A percentile compares a stretch with the other conserved stretches of the same genome.
phyloP scores from a whole-genome alignment of 2,329 filamentous ascomycete genomes.

The Fusarium sororula region DNA sequence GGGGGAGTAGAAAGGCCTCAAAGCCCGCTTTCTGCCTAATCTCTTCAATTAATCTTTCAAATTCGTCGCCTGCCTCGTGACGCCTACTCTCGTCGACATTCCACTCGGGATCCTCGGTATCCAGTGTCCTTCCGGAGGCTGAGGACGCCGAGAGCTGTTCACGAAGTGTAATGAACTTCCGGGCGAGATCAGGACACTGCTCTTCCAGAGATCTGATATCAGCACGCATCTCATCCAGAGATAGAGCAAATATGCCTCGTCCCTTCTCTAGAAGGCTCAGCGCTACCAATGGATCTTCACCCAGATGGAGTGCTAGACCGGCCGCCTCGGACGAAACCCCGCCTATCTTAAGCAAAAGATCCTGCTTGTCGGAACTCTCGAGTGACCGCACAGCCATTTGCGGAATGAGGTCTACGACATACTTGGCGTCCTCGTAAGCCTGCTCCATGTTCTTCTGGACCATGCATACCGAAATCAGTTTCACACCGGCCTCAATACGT shows the following conservation, averaged over 20 bases:
- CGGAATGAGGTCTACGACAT: not conserved
- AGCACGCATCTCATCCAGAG: not conserved
- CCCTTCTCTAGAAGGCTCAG: not conserved
- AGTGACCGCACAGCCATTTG: not conserved
- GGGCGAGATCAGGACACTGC: not conserved
- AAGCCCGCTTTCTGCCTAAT: not conserved
- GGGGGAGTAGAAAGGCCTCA: not conserved
- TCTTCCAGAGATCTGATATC: not conserved
- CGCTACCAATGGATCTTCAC: not conserved
- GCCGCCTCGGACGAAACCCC: not conserved
- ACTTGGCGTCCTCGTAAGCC: not conserved
- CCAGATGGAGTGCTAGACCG: not conserved
- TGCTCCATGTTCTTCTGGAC: not conserved
- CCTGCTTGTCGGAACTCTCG: not conserved
- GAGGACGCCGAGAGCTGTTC: not conserved
- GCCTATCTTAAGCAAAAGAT: not conserved
- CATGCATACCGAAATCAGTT: not conserved
- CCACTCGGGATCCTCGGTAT: not conserved
- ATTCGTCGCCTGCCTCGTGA: not conserved
- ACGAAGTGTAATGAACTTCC: not conserved
- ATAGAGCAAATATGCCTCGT: not conserved
- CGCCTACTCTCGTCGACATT: not conserved
- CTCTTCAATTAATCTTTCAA: not conserved
- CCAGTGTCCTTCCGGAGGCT: not conserved
- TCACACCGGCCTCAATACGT: not conserved